Base-by-base conservation (phyloP, 768 basidiomycete species). In the Kwoniella botswanensis region DNA sequence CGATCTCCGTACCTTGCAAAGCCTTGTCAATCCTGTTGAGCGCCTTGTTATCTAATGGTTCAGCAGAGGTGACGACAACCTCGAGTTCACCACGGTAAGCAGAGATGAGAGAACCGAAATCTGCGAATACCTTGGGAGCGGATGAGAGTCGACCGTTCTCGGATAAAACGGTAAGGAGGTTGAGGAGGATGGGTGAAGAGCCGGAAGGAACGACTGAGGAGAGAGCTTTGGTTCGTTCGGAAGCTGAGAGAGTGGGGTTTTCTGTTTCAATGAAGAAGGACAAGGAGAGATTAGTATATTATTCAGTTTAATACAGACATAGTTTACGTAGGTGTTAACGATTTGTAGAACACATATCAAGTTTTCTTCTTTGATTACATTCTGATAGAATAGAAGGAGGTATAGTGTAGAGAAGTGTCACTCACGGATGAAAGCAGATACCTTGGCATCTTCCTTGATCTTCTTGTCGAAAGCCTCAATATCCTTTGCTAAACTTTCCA, bases 61-160 rank as follows among this genome's bases (percentile, higher is more conserved):
- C 78, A 17, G 93, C 93, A 50, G 93, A 94, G 65, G 95, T 96
- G 85, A 98, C 92, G 67, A 89, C 88, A 72, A 98, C 92, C 81
- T 91, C 92, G 73, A 98, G 86, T 86, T 98, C 96, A 76, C 97
- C 97, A 84, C 89, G 91, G 88, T 98, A 89, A 78, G 92, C 89
- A 56, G 92, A 85, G 70, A 96, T 90, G 74, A 98, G 89, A 83
- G 91, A 90, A 76, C 92, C 90, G 86, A 98, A 98, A 71, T 92
- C 93, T 81, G 91, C 89, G 78, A 98, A 92, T 74, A 96, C 93
- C 71, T 90, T 90, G 76, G 89, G 86, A 18, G 92, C 89, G 87
- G 96, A 92, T 72, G 86, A 88, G 72, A 98, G 87, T 74, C 97
- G 88, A 69, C 94, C 94, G 84, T 99, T 99, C 85, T 96, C 92